A percentile compares a stretch with the other conserved stretches of the same genome.
These are phyloP conservation scores for Mycosarcoma mackinlayi DNA, from an alignment of 1,284 basidiomycete species.

Conservation along the genomic window DNA sequence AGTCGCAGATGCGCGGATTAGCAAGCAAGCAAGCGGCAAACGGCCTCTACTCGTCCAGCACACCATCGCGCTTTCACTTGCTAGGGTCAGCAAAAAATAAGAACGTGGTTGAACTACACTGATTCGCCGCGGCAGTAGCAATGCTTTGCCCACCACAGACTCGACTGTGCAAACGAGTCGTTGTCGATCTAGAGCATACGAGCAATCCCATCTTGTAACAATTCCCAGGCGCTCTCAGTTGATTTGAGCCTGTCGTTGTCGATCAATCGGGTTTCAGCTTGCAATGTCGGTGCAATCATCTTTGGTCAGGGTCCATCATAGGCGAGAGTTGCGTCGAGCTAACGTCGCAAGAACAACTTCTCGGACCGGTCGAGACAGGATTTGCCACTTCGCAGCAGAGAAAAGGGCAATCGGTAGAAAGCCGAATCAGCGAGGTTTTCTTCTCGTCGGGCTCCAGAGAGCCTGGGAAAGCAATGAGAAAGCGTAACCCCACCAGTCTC, in stretches of 20 bases:
- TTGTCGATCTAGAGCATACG: no score
- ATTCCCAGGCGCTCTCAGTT: no score
- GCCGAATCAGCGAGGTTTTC: not conserved
- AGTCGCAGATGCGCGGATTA: conserved; percentile 24
- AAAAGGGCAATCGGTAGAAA: conserved; percentile 3
- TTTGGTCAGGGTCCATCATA: conserved; percentile 25
- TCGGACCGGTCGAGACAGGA: conserved; percentile 26
- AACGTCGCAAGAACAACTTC: not conserved
- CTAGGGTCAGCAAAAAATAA: conserved; percentile 30
- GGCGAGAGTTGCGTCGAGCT: conserved; percentile 22
- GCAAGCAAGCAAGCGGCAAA: conserved; percentile 38
- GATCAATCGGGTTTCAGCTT: no score
- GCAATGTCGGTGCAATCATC: no score
- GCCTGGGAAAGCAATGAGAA: conserved; percentile 17
- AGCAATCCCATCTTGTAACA: no score
- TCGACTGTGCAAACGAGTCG: no score
- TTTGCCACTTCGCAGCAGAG: not conserved
- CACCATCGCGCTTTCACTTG: conserved; percentile 12
- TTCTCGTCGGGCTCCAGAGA: conserved; percentile 27
- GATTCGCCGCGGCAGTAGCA: no score
- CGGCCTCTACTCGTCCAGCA: no score
- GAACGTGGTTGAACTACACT: no score
- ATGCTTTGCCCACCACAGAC: no score
- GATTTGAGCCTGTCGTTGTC: no score
- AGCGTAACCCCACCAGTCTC: no score